phyloP scores from a whole-genome alignment of 139 green algal species.

The Micractinium conductrix region DNA sequence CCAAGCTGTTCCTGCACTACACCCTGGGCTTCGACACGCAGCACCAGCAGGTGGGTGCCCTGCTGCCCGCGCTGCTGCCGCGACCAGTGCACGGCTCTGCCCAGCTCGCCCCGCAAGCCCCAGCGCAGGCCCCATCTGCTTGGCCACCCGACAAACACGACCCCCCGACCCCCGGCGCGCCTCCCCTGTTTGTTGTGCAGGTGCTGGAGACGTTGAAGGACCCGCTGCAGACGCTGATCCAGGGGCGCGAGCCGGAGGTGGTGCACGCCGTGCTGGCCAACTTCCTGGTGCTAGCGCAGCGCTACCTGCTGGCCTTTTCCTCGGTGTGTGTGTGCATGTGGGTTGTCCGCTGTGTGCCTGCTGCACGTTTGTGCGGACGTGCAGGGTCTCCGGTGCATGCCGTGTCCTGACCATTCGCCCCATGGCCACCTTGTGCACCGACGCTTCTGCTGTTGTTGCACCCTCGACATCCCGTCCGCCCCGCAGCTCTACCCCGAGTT shows the following conservation, averaged over 20 bases:
- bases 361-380: no score
- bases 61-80: no score
- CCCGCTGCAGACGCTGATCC: constrained; percentile 86
- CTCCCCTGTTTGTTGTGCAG: constrained; percentile 43
- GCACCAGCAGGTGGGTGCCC: constrained; percentile 78
- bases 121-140: no score
- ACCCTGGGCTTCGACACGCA: constrained; percentile 88
- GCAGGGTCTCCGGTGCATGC: no score
- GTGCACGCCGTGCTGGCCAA: constrained; percentile 89
- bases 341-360: no score
- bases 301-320: constrained; percentile 80
- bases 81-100: no score
- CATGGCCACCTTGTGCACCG: no score
- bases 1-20: constrained; percentile 93
- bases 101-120: no score
- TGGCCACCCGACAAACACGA: no score
- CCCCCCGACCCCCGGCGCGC: no score
- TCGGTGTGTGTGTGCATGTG: constrained; percentile 14
- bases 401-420: no score
- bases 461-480: no score
- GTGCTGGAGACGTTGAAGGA: constrained; percentile 94
- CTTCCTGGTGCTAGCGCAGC: constrained; percentile 84
- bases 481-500: constrained; percentile 84
- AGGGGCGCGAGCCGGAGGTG: constrained; percentile 74
- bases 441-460: background rate